phyloP scores from a whole-genome alignment of 2,329 filamentous ascomycete genomes.

The Botrytis fabae region DNA sequence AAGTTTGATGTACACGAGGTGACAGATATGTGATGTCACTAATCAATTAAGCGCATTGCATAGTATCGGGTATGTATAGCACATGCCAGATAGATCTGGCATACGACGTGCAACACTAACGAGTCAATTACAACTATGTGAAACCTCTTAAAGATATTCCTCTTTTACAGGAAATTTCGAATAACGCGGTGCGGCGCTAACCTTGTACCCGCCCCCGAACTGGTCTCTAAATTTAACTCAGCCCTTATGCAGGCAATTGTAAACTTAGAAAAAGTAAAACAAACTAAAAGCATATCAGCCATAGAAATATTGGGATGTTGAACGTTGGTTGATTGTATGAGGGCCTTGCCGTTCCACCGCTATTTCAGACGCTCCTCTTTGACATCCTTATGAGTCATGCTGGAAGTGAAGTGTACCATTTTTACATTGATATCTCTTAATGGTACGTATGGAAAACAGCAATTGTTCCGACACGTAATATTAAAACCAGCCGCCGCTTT shows the following conservation, averaged over 20 bases:
- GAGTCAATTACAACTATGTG: background rate
- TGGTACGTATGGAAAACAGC: background rate
- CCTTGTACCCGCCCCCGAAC: background rate
- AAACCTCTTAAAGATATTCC: background rate
- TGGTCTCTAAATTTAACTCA: background rate
- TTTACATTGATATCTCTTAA: background rate
- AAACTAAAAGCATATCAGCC: background rate
- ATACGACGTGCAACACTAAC: background rate
- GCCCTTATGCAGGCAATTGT: background rate
- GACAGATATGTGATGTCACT: background rate
- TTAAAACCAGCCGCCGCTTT: background rate
- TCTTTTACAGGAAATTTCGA: background rate
- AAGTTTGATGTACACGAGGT: background rate
- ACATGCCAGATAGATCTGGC: background rate
- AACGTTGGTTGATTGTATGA: background rate
- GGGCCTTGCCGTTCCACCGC: background rate
- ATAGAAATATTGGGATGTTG: background rate
- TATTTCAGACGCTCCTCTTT: background rate
- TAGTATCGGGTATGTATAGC: background rate
- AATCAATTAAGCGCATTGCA: background rate
- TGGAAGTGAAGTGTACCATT: background rate
- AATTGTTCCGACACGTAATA: background rate
- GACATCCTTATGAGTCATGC: background rate
- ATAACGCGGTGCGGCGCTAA: background rate
- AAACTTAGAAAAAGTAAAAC: background rate